These are phyloP conservation scores for Monosporascus sp. DNA, from an alignment of 2,329 filamentous ascomycete species.

Conservation along the genomic window DNA sequence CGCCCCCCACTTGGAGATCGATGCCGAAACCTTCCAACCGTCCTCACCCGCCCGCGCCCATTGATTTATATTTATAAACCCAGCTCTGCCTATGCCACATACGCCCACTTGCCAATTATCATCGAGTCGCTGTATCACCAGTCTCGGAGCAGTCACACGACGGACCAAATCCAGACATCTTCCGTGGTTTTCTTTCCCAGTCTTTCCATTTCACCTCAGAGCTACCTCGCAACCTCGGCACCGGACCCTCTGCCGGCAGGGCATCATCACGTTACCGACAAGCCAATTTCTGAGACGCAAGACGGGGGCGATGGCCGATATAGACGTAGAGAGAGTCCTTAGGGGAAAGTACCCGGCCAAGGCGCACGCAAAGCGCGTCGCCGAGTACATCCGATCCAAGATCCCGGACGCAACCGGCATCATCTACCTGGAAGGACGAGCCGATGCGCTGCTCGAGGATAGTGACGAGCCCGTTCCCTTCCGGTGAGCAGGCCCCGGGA, in stretches of 20 bases:
- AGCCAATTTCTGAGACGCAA: not conserved
- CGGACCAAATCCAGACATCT: too few relatives aligned
- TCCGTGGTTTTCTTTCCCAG: too few relatives aligned
- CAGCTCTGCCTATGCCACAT: too few relatives aligned
- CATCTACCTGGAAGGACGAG: constrained; percentile 83
- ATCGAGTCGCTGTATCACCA: too few relatives aligned
- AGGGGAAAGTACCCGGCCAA: constrained; percentile 76
- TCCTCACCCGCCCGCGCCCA: too few relatives aligned
- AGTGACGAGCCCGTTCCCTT: constrained; percentile 81
- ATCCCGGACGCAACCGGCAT: constrained; percentile 62
- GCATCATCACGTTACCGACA: constrained; percentile 5
- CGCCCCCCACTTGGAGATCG: too few relatives aligned
- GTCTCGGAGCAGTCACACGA: too few relatives aligned
- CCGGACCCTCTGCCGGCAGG: not conserved
- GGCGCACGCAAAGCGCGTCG: constrained; percentile 78
- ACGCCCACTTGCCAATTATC: too few relatives aligned
- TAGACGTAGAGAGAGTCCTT: constrained; percentile 48
- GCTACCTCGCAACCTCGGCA: not conserved
- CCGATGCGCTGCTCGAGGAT: constrained; percentile 79
- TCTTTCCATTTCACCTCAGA: too few relatives aligned
- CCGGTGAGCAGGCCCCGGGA: constrained; percentile 44
- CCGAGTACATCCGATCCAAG: constrained; percentile 66
- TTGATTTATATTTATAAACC: too few relatives aligned
- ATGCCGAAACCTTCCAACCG: too few relatives aligned
- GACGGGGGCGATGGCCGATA: constrained; percentile 18